A percentile compares a stretch with the other conserved stretches of the same genome.
These are phyloP conservation scores for Dictyostelium firmibasis DNA, from an alignment of 78 protist genomes.

Conservation along the genomic window DNA sequence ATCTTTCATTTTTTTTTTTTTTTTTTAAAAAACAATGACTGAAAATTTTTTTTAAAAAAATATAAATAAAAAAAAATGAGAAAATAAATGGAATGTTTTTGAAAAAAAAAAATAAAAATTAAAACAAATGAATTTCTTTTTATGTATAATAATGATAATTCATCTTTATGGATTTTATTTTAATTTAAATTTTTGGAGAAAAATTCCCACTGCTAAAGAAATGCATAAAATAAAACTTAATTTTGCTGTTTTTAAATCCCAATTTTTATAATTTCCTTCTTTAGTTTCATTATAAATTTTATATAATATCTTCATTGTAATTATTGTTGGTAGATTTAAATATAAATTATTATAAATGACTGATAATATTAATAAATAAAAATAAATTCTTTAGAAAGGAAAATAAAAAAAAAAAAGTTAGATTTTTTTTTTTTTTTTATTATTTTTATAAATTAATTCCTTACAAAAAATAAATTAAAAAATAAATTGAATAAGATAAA, in stretches of 20 bases:
- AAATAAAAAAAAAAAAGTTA: too few species aligned
- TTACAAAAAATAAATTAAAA: background rate
- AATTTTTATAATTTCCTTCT: background rate
- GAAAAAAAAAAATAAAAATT: too few species aligned
- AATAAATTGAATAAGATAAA: background rate
- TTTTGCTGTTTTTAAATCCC: background rate
- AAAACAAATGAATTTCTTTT: too few species aligned
- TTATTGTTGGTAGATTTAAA: background rate
- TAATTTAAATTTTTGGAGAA: too few species aligned
- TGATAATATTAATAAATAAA: background rate
- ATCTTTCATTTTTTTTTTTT: too few species aligned
- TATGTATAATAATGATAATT: too few species aligned
- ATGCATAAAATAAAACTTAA: background rate
- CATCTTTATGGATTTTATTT: too few species aligned
- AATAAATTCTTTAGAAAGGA: background rate
- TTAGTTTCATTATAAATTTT: background rate
- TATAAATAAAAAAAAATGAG: too few species aligned
- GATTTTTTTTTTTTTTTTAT: background rate
- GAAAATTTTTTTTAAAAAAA: too few species aligned
- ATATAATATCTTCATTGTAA: background rate
- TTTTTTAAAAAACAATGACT: too few species aligned
- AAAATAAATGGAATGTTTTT: too few species aligned
- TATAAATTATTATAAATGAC: background rate
- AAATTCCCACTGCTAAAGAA: background rate
- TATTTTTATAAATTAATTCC: background rate